Percentiles rank a stretch among this genome's conserved stretches.
These are phyloP conservation scores for Yueomyces sp. DNA, from an alignment of 805 yeast genomes.

Conservation along the genomic window DNA sequence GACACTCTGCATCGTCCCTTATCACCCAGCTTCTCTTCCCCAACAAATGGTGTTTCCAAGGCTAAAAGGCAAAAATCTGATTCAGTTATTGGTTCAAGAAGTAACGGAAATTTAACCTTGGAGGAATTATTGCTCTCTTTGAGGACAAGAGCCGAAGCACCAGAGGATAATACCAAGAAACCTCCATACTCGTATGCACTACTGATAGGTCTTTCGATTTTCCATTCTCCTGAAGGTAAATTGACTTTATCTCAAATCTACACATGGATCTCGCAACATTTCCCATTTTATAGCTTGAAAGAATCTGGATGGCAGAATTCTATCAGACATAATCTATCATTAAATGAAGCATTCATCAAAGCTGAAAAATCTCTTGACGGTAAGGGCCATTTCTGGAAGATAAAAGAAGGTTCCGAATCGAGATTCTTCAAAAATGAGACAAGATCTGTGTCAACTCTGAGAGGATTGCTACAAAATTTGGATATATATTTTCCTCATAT, in stretches of 20 bases:
- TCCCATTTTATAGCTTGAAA: conserved; percentile 66
- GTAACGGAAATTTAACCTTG: conserved; percentile 19
- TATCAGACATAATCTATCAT: conserved; percentile 82
- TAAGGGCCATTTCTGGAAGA: conserved; percentile 82
- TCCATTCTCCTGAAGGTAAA: conserved; percentile 24
- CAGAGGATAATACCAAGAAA: conserved; percentile 28
- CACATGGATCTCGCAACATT: conserved; percentile 81
- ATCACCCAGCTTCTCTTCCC: conserved; percentile 23
- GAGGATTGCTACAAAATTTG: conserved; percentile 9
- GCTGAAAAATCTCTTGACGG: conserved; percentile 83
- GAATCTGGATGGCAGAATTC: conserved; percentile 98
- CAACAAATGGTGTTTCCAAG: conserved; percentile 14
- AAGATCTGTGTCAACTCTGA: conserved; percentile 13
- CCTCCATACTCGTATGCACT: conserved; percentile 95
- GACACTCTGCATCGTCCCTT: conserved; percentile 8
- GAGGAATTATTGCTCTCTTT: conserved; percentile 18
- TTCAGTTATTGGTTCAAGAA: conserved; percentile 7
- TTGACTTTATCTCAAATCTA: conserved; percentile 77
- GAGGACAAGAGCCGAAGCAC: conserved; percentile 8
- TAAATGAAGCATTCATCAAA: conserved; percentile 86
- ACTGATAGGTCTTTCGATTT: conserved; percentile 34
- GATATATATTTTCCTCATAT: conserved; percentile 6
- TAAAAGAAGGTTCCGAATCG: conserved; percentile 69
- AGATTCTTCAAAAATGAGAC: conserved; percentile 49
- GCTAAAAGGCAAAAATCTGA: conserved; percentile 20